Base-by-base conservation (phyloP, 2,329 filamentous ascomycete species). In the Sporothrix curviconia region DNA sequence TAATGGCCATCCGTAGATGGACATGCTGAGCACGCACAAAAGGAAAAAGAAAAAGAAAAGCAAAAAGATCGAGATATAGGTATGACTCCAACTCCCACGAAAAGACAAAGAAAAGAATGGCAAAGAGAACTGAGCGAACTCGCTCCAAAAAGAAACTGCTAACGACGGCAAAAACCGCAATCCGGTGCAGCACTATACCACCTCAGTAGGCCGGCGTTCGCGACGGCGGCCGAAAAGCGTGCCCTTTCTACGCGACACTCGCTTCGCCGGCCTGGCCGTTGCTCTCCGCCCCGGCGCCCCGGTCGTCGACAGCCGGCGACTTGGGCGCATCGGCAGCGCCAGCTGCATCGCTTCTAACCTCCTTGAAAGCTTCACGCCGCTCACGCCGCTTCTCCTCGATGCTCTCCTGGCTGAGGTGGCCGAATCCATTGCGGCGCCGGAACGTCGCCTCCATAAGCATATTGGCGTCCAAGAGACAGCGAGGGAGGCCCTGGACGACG, bases 401-500 rank as follows among this genome's bases (percentile, higher is more conserved):
- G 4, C 84, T 82, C 15, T 87, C 86, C 69, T 96, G 90, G 66
- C 85, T 91, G 17, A 96, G 76, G 65, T 91, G 86, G 7, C 85
- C 87, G 64, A 92, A 91, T 5, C 89, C 89, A 66, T 91, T 89
- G 49, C 87, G 82, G 42, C 89, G 83, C 63, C 85, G 84, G 69
- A 94, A 92, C 62, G 89, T 95, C 8, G 89, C 81, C 62, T 95
- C 90, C 75, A 96, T 83, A 14, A 97, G 75, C 2, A 76, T 75
- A 65, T 95, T 96, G 56, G 87, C 87, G 70, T 97, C 90, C 19
- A 96, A 71, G 66, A 96, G 80, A 55, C 81, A 82, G 55, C 92
- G 81, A 0, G 92, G 92, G 30, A 95, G 84, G 1, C 85, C 85
- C 74, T 97, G 92, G 28, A 97, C 91, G 3, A 95, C 85, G 67